Percentiles rank a stretch among this genome's conserved stretches.
These are phyloP conservation scores for Scalesia atractyloides DNA, from an alignment of 129 eudicot species.

Conservation along the genomic window DNA sequence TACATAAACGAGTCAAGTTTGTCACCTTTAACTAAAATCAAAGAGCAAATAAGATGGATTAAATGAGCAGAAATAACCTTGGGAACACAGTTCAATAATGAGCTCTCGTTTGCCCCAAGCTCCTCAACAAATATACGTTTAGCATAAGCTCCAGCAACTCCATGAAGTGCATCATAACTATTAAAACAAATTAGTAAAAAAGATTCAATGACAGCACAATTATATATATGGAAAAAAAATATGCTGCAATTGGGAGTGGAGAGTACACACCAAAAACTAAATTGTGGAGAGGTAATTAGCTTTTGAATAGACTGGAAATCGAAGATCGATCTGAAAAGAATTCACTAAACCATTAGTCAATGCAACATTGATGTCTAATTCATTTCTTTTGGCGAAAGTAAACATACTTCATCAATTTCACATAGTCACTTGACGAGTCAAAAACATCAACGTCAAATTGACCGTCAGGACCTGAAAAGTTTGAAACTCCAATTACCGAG, in stretches of 20 bases:
- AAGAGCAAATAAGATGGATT: background rate
- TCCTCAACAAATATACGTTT: slow-evolving; percentile 90
- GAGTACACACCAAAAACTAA: slow-evolving; percentile 69
- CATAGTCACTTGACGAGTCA: slow-evolving; percentile 84
- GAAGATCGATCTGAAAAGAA: slow-evolving; percentile 67
- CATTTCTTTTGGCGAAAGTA: background rate
- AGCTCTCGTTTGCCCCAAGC: slow-evolving; percentile 86
- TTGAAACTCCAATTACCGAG: slow-evolving; percentile 62
- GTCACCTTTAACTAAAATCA: slow-evolving; percentile 3
- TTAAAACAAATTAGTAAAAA: slow-evolving; percentile 15
- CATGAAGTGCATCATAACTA: slow-evolving; percentile 92
- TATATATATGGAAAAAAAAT: background rate
- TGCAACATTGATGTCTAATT: slow-evolving; percentile 13
- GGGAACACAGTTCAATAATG: slow-evolving; percentile 82
- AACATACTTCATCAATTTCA: slow-evolving; percentile 91
- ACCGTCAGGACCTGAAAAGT: slow-evolving; percentile 87
- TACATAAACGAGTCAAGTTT: background rate
- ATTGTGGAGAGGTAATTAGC: slow-evolving; percentile 75
- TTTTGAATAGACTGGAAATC: slow-evolving; percentile 78
- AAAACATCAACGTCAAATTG: slow-evolving; percentile 93
- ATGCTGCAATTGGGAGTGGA: background rate
- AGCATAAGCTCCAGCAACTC: slow-evolving; percentile 97
- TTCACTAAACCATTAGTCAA: slow-evolving; percentile 22
- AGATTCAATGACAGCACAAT: background rate
- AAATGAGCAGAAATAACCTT: slow-evolving; percentile 47